Evolutionary conservation across 2,329 filamentous ascomycete genomes (phyloP).

Genomic region (Ambrosiella xylebori): DNA sequence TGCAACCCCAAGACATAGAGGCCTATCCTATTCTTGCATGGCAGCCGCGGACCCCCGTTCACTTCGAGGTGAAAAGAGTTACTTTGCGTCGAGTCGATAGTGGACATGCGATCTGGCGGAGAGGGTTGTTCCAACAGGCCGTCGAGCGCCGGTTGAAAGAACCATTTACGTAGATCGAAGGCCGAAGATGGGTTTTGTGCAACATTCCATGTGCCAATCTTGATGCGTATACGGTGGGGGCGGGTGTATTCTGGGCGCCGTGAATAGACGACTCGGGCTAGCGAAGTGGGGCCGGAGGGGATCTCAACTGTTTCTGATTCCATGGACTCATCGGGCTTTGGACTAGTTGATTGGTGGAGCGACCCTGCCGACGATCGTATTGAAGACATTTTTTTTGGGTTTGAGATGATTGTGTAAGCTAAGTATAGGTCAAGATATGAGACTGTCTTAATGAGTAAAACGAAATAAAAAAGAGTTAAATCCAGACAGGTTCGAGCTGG

Average conservation of each 20-base stretch:
- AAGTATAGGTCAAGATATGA: not conserved
- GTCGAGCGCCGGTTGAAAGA: conserved; percentile 36
- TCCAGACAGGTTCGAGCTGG: not conserved
- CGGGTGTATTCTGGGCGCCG: conserved; percentile 65
- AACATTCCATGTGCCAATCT: conserved; percentile 92
- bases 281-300: conserved; percentile 34
- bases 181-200: conserved; percentile 71
- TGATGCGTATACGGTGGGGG: conserved; percentile 59
- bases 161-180: conserved; percentile 78
- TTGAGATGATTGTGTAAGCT: not conserved
- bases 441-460: too few species aligned
- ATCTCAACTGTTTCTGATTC: conserved; percentile 27
- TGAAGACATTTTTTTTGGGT: not conserved
- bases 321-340: not conserved
- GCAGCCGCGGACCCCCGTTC: conserved; percentile 5
- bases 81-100: conserved; percentile 1
- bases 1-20: conserved; percentile 84
- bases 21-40: conserved; percentile 33
- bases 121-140: conserved; percentile 14
- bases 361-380: not conserved
- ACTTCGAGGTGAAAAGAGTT: conserved; percentile 10
- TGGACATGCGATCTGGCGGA: conserved; percentile 4
- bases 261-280: conserved; percentile 50
- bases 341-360: not conserved
- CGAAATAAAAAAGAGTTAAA: not conserved